Evolutionary conservation across 2,329 filamentous ascomycete species (phyloP), one percentile per base, ranked within the genome.

Genomic region (Amauroascus niger): DNA sequence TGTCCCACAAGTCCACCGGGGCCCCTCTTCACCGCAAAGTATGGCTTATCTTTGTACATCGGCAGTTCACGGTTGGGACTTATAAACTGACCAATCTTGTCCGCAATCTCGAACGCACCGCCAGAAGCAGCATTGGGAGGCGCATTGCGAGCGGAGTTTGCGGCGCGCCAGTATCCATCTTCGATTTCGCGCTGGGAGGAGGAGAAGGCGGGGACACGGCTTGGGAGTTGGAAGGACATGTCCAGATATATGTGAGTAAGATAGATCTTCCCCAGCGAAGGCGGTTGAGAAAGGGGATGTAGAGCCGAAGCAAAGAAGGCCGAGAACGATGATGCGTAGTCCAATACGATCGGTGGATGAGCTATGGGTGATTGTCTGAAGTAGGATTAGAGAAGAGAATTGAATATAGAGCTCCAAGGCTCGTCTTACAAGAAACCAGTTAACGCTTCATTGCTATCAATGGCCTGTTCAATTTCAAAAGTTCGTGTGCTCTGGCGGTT

Each of bases 41-140:
- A 93, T n/a, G 93, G 93, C 69, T 98, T 98, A 73, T 98, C 93
- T 72, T 98, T 98, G 75, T 98, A 98, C 86, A 97, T 90, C 44
- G 93, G 93, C 58, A 98, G 74, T 55, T 81, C 75, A 71, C 79
- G 75, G 46, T 77, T 74, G 48, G 71, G 70, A 35, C 83, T 80
- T 58, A 90, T 83, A 56, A 89, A 77, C 55, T 76, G 77, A 49
- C 79, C 79, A 33, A 88, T 74, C 57, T 79, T 81, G 61, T 79
- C 79, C 47, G 84, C 75, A 37, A 88, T 75, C 46, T 73, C 76
- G 55, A 73, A 71, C 45, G 68, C 67, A 24, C 62, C 69, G 50
- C 70, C 66, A 1, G 35, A 11, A 18, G 35, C 49, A 13, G 49
- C 45, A 18, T 48, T 32, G 32, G 47, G 37, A 26, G 61, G 63